Evolutionary conservation across 1,284 basidiomycete genomes (phyloP), one percentile per base, ranked within the genome.

Genomic region (Boletellus deceptivus): DNA sequence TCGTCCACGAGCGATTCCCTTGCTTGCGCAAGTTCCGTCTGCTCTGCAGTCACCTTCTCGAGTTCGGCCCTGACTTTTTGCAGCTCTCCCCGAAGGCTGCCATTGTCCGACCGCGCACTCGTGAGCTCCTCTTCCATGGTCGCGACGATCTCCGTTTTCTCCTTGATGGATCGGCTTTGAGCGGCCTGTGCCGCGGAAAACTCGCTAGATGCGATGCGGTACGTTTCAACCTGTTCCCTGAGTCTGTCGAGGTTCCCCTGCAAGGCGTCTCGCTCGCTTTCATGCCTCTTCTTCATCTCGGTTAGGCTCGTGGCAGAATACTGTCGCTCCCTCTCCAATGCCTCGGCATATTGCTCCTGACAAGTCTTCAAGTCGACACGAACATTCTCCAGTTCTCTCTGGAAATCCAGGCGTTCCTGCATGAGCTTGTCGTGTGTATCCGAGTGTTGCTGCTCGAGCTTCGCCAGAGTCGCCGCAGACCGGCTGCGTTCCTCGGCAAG

Each of bases 1-100:
- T 94, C 89, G 24, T 78, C 74, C 10, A 80, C 78, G 39, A 90
- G 74, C 13, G 84, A 84, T 59, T 89, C 80, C 24, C 82, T 82
- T 59, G 91, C 84, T 59, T 85, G 78, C 40, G 81, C 70, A n/a
- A 88, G 76, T 57, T 75, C 77, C 2, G 75, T 75, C 59, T 86
- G 83, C 60, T 86, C 81, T 13, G 63, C 69, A 24, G 74, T 78
- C 40, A 79, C 81, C 55, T 69, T 72, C 43, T 80, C 75, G 18
- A 92, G 74, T 60, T 87, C 83, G n/a, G 70, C 75, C 50, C 76
- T 77, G 46, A 89, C 73, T 55, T 71, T 71, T 17, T 73, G 76
- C 37, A 86, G 69, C 60, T 88, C 78, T 25, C 70, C 67, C 25
- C 75, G 72, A 42, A 89, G 72, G 33, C 72, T 68, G 48, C 79